Conservation (phyloP, 78 protist species). For the Monocercomonoides exilis region DNA sequence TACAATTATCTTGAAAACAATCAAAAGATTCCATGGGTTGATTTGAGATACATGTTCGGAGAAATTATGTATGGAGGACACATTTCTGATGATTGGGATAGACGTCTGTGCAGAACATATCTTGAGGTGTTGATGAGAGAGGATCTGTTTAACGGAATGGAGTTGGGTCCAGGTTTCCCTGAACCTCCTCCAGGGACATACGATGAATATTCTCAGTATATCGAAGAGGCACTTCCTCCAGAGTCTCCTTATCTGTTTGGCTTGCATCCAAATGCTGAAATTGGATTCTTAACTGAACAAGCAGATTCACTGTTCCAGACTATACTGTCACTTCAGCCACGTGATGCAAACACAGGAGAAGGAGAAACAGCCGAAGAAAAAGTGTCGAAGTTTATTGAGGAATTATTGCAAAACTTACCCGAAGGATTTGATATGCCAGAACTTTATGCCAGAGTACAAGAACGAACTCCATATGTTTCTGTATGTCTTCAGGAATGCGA, state of each 20-base stretch:
- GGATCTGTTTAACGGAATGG: constrained; percentile 43
- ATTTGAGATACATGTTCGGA: constrained; percentile 74
- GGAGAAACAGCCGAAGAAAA: constrained; percentile 18
- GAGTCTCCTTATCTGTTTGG: constrained; percentile 74
- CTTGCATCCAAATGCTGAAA: constrained; percentile 79
- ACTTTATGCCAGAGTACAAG: neutral
- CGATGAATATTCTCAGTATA: constrained; percentile 45
- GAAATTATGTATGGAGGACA: constrained; percentile 90
- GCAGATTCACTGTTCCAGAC: constrained; percentile 48
- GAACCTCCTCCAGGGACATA: constrained; percentile 1
- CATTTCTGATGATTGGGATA: constrained; percentile 73
- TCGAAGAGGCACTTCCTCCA: constrained; percentile 47
- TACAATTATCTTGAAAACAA: constrained; percentile 61
- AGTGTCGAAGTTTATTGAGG: constrained; percentile 32
- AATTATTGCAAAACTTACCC: constrained; percentile 35
- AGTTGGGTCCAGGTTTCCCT: neutral
- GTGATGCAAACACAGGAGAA: constrained; percentile 21
- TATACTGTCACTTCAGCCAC: constrained; percentile 55
- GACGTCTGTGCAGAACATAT: constrained; percentile 62
- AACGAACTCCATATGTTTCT: constrained; percentile 17
- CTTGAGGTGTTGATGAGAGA: constrained; percentile 36
- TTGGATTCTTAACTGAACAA: constrained; percentile 49
- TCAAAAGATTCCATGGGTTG: constrained; percentile 74
- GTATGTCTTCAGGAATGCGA: constrained; percentile 65
- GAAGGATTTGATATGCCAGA: constrained; percentile 19